Evolutionary conservation across 164 flowering plant species (phyloP), one percentile per base, ranked within the genome.

Genomic region (Stephania yunnanensis): DNA sequence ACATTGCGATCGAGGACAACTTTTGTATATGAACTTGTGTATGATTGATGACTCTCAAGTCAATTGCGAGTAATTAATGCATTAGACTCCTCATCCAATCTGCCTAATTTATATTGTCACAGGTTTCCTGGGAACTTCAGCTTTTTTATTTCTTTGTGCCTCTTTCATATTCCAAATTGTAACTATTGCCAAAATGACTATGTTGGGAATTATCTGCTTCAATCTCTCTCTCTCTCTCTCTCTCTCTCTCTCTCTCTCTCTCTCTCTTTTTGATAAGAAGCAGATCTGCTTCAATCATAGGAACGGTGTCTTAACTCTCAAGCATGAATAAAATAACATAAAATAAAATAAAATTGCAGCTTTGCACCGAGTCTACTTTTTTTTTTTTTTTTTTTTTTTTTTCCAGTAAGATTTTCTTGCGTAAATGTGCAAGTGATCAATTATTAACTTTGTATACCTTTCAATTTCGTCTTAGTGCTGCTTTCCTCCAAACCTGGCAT

Each of bases 401-500:
- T 25, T 25, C 25, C 25, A 25, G 25, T 25, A 25, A 25, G 8
- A 48, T 6, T 48, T 8, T 48, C 12, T 6, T 48, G 8, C 12
- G 53, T 25, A 48, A 12, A 48, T 69, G 67, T 50, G 36, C 53
- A 29, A 53, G 25, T 70, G 48, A 74, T 76, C 46, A 66, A 71
- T 25, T n/a, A 20, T 64, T 66, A 1, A 66, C 31, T 12, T 20
- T 5, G 53, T 55, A 66, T 55, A 66, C 3, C 15, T 68, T 8
- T 46, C 10, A 44, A 58, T 44, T 74, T 29, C 42, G 65, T 29
- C 52, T 44, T 87, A 95, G 98, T 92, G 97, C 76, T 95, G 98
- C 86, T 88, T 95, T 79, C 95, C 98, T 22, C 85, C 90, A 64
- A 87, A 86, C 79, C 83, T 91, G 53, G 72, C 84, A 17, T 87